These are phyloP conservation scores for Ligustrum vulgare DNA, from an alignment of 257 asterid genomes.

Conservation along the genomic window DNA sequence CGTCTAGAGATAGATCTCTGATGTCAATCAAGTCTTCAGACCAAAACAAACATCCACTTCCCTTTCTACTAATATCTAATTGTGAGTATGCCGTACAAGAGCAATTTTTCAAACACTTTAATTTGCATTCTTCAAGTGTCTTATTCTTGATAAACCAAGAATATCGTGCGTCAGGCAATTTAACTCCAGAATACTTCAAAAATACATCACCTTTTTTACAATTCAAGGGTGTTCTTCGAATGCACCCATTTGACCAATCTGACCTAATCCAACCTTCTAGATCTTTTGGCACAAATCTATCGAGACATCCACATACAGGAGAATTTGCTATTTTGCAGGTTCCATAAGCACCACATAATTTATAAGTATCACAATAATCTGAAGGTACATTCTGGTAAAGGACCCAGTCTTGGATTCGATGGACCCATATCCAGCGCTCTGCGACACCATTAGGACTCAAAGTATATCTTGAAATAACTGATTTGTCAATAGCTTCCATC, in stretches of 20 bases:
- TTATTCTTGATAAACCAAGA: conserved; percentile 23
- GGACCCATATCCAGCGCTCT: too few species aligned
- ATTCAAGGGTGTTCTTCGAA: conserved; percentile 22
- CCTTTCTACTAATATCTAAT: too few species aligned
- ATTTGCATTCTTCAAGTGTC: conserved; percentile 20
- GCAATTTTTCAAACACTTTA: conserved; percentile 8
- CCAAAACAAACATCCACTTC: too few species aligned
- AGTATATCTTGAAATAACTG: too few species aligned
- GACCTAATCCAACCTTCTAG: conserved; percentile 23
- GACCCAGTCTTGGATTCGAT: neutral
- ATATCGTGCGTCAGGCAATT: conserved; percentile 32
- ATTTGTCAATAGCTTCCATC: too few species aligned
- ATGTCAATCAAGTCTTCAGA: too few species aligned
- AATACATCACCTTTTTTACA: conserved; percentile 30
- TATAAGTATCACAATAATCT: conserved; percentile 20
- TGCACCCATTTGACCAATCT: conserved; percentile 34
- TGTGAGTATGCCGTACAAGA: too few species aligned
- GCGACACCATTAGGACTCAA: too few species aligned
- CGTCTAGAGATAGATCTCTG: too few species aligned
- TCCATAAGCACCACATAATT: conserved; percentile 32
- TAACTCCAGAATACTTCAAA: conserved; percentile 17
- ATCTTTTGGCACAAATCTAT: conserved; percentile 23
- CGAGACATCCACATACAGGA: conserved; percentile 32
- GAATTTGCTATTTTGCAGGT: conserved; percentile 25
- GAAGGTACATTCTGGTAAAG: conserved; percentile 8